Evolutionary conservation across 1,284 basidiomycete species (phyloP).

Genomic region (Jaminaea rosea): DNA sequence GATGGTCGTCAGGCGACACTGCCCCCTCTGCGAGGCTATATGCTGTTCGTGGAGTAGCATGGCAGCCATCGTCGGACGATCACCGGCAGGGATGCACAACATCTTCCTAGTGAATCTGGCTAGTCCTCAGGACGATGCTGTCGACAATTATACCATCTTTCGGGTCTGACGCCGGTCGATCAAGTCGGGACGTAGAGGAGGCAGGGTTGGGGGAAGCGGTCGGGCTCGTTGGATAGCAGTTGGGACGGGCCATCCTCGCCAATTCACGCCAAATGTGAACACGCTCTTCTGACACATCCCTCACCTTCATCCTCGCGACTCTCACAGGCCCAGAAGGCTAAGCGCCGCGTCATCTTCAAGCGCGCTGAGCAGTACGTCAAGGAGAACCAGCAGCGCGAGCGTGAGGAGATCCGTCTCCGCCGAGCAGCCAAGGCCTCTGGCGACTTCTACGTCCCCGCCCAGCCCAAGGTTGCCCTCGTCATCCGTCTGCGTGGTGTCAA

Average conservation of each 20-base stretch:
- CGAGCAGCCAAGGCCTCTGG: constrained; percentile 82
- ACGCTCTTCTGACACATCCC: constrained; percentile 10
- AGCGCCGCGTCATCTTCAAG: constrained; percentile 98
- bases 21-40: too few species aligned
- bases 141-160: constrained; percentile 46
- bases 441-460: constrained; percentile 93
- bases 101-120: constrained; percentile 24
- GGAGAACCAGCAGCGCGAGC: constrained; percentile 86
- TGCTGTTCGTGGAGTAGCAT: too few species aligned
- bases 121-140: constrained; percentile 43
- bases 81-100: background rate
- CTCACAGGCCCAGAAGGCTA: constrained; percentile 69
- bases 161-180: constrained; percentile 35
- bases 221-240: too few species aligned
- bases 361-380: constrained; percentile 96
- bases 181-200: background rate
- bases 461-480: constrained; percentile 97
- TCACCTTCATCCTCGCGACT: background rate
- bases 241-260: too few species aligned
- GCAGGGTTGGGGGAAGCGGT: too few species aligned
- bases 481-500: constrained; percentile 89
- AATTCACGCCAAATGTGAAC: too few species aligned
- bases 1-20: too few species aligned
- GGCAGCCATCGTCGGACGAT: too few species aligned
- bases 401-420: constrained; percentile 92